Base-by-base conservation (phyloP, 805 yeast species). In the Cyberlindnera maclurae region DNA sequence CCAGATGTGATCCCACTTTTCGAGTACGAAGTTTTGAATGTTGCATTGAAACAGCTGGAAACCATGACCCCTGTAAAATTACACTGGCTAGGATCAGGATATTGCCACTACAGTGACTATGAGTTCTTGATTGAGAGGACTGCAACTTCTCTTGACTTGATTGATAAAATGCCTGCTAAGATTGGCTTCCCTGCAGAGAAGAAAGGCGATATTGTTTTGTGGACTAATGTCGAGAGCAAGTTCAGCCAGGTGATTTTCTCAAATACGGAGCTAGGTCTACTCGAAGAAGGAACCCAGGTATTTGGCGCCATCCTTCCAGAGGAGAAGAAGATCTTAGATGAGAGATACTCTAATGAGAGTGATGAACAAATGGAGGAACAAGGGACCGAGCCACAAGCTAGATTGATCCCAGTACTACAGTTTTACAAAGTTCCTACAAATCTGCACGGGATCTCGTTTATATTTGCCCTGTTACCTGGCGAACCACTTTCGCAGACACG, bases 401-500 rank as follows among this genome's bases (percentile, higher is more conserved):
- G 67, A 49, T 52, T 82, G 31, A 70, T 84, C 2, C 73, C 83
- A 4, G 94, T 81, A 2, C 68, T 77, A 47, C 96, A 88, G 55
- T 89, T 81, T 61, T 74, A 79, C 58, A 84, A 82, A 49, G 83
- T 79, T 30, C 67, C 80, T 18, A 70, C 67, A 32, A 63, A 69
- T 31, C 66, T 73, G 16, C 97, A 89, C 58, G 89, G 96, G n/a
- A 68, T 82, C 35, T 95, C 97, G 4, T 89, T 89, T 55, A 63
- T 83, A 9, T 85, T 89, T 55, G 73, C 76, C n/a, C 60, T 84
- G 6, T 68, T 75, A 34, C 79, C 84, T 8, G 75, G 69, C 12
- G 98, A 93, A 57, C 60, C 63, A 33, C 74, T 84, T 33, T 54
- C 59, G 3, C 77, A 73, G 11, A 81, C 94, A 2, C 77, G 71